Base-by-base conservation (phyloP, 2,329 filamentous ascomycete genomes). In the Elsinoe arachidis region DNA sequence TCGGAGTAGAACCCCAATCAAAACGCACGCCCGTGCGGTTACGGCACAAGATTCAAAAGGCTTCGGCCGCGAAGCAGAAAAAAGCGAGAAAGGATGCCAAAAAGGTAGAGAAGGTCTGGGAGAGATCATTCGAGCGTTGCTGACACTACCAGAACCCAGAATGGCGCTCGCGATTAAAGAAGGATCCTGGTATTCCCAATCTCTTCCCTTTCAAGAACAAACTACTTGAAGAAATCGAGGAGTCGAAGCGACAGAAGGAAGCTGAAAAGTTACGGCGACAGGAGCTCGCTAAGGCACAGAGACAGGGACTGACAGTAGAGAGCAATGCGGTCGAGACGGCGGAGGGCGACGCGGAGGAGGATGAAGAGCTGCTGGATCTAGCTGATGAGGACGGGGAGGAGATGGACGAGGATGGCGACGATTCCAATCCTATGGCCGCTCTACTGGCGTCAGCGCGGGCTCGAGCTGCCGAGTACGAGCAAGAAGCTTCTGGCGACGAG, bases 161-260 rank as follows among this genome's bases (percentile, higher is more conserved):
- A 88, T 97, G 93, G 90, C 84, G 88, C 65, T 91, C 90, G 59
- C 88, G 90, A 72, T 72, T 96, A 64, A 97, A 96, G 82, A 99
- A 97, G 77, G 93, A 99, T 67, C 93, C 92, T 21, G 93, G 93
- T 51, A 96, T 99, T 61, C 93, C 93, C 39, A 99, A 97, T 69
- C 76, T 96, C 35, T 99, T 96, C 76, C 93, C 93, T 0, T 96
- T 93, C 80, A 99, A 99, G 77, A 91, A 96, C 72, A 91, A 87
- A 78, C 82, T 99, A 26, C 81, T 99, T 34, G 84, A 91, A 59
- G 90, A 99, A 73, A 95, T 99, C 65, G 93, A 99, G 75, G 89
- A 96, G 74, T 86, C 83, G 66, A 87, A 87, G 69, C 77, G 86
- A 63, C 77, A 82, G 71, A 96, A 92, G 77, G 83, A 84, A 62